A percentile compares a stretch with the other conserved stretches of the same genome.
Conservation (phyloP, 352 stramenopile genomes). For the Pythium rishiriense region DNA sequence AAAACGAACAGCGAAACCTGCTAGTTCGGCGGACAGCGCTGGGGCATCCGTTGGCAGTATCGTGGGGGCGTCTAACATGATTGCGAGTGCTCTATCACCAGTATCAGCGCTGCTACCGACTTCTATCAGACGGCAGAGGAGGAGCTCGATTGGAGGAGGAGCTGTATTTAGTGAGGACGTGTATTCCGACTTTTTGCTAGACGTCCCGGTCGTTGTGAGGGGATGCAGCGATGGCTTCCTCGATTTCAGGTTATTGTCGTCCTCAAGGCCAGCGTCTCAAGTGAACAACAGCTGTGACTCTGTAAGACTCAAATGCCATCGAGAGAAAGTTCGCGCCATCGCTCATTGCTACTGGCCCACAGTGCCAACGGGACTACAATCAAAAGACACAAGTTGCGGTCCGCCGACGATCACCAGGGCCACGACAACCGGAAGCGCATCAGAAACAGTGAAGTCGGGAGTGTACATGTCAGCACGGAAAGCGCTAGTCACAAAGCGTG, state of each 20-base stretch:
- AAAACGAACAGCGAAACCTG: background rate
- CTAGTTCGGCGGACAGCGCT: background rate
- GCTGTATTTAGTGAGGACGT: slow-evolving; percentile 14
- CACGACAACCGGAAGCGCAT: slow-evolving; percentile 13
- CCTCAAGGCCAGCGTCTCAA: slow-evolving; percentile 1
- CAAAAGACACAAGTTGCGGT: background rate
- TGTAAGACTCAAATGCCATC: slow-evolving; percentile 17
- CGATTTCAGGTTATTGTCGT: slow-evolving; percentile 36
- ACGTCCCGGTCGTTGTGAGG: slow-evolving; percentile 56
- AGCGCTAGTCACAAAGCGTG: slow-evolving; percentile 24
- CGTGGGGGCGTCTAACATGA: slow-evolving; percentile 6
- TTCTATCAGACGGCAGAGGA: background rate
- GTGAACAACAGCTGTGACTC: slow-evolving; percentile 1
- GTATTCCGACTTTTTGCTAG: slow-evolving; percentile 41
- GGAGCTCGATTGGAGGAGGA: slow-evolving; percentile 13
- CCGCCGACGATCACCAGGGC: slow-evolving; percentile 20
- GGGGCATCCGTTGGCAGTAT: background rate
- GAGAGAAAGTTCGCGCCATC: slow-evolving; percentile 17
- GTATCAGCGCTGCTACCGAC: slow-evolving; percentile 26
- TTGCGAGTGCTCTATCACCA: slow-evolving; percentile 24
- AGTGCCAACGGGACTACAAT: background rate
- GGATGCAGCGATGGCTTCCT: slow-evolving; percentile 54
- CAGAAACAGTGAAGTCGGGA: background rate
- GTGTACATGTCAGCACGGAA: slow-evolving; percentile 24
- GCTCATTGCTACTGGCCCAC: slow-evolving; percentile 28